These are phyloP conservation scores for Trametes maxima DNA, from an alignment of 768 basidiomycete species.

Conservation along the genomic window DNA sequence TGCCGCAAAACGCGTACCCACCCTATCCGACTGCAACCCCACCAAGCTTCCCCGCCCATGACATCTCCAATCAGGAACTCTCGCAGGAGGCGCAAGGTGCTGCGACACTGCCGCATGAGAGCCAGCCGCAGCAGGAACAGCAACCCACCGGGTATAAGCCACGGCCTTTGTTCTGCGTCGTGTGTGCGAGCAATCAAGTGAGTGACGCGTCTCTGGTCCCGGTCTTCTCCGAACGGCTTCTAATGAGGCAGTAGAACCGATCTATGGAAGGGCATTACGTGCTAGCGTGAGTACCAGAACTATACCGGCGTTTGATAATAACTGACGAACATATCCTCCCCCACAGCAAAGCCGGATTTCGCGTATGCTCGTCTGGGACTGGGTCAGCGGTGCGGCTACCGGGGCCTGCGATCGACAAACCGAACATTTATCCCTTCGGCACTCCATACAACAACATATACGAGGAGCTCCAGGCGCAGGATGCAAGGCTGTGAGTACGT, in stretches of 20 bases:
- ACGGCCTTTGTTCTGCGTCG: conserved; percentile 91
- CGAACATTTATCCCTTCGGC: conserved; percentile 95
- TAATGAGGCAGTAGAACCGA: conserved; percentile 65
- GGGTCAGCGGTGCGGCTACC: conserved; percentile 97
- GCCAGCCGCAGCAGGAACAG: conserved; percentile 3
- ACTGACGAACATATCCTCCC: conserved; percentile 6
- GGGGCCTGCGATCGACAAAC: conserved; percentile 95
- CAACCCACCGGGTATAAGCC: conserved; percentile 48
- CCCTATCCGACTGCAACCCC: conserved; percentile 30
- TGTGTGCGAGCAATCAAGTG: conserved; percentile 99
- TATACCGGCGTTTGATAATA: neutral
- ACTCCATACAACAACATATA: conserved; percentile 97
- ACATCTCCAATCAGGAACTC: conserved; percentile 32
- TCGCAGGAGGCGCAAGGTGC: conserved; percentile 30
- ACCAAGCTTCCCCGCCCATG: conserved; percentile 26
- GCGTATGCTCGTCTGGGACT: conserved; percentile 93
- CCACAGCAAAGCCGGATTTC: conserved; percentile 85
- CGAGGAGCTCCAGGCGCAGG: conserved; percentile 84
- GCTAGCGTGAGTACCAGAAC: conserved; percentile 64
- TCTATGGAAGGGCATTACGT: conserved; percentile 98
- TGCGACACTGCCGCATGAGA: conserved; percentile 15
- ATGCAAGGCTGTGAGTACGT: conserved; percentile 70
- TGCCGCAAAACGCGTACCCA: conserved; percentile 17
- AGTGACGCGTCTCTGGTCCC: conserved; percentile 28
- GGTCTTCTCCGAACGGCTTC: neutral